Evolutionary conservation across 2,329 filamentous ascomycete species (phyloP).

Genomic region (Diaporthe velutina): DNA sequence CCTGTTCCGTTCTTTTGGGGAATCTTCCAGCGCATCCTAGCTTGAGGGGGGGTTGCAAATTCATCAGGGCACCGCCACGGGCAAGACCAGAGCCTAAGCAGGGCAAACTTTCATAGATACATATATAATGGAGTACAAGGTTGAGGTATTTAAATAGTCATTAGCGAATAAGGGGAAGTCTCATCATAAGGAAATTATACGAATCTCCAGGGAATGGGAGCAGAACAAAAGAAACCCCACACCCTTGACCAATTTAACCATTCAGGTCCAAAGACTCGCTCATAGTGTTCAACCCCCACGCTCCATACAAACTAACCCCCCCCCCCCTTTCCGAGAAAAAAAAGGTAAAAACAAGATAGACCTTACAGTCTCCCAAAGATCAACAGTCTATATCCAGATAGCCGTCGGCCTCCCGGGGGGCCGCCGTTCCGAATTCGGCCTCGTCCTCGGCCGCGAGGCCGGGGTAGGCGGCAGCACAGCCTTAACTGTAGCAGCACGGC

Average conservation of each 20-base stretch:
- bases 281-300: background rate
- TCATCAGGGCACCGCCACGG: background rate
- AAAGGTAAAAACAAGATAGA: background rate
- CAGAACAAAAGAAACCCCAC: background rate
- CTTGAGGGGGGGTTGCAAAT: background rate
- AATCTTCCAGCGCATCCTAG: too few relatives aligned
- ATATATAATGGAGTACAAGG: background rate
- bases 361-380: background rate
- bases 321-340: too few relatives aligned
- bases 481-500: background rate
- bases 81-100: background rate
- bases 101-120: background rate
- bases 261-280: background rate
- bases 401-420: constrained; percentile 9
- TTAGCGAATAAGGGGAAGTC: background rate
- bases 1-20: too few relatives aligned
- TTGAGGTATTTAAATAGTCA: background rate
- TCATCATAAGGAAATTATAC: background rate
- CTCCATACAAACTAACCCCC: background rate
- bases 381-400: constrained; percentile 14
- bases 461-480: background rate
- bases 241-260: background rate
- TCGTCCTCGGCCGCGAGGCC: background rate
- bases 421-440: constrained; percentile 5
- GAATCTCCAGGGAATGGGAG: background rate